Conservation (phyloP, 345 rosid genomes). For the Dovyalis caffra region DNA sequence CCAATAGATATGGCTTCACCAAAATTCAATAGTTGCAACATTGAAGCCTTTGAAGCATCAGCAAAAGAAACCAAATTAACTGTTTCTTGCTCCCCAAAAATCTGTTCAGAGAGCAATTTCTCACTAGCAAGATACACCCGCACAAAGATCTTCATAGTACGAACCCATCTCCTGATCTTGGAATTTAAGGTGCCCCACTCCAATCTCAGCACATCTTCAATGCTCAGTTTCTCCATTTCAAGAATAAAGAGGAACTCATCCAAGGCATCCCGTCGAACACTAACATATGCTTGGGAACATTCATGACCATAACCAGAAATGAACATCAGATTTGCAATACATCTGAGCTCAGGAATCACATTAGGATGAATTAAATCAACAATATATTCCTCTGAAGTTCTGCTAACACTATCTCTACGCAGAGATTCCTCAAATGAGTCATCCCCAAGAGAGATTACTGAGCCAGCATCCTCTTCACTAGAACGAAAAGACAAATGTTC, state of each 20-base stretch:
- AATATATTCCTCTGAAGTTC: constrained; percentile 48
- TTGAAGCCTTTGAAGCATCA: constrained; percentile 69
- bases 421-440: constrained; percentile 60
- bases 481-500: constrained; percentile 67
- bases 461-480: constrained; percentile 60
- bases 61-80: constrained; percentile 50
- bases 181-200: constrained; percentile 71
- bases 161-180: constrained; percentile 86
- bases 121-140: constrained; percentile 73
- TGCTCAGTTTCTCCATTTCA: constrained; percentile 80
- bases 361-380: constrained; percentile 71
- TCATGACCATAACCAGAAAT: constrained; percentile 62
- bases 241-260: constrained; percentile 72
- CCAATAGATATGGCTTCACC: constrained; percentile 84
- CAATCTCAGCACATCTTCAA: constrained; percentile 80
- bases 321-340: constrained; percentile 71
- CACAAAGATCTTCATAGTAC: constrained; percentile 61
- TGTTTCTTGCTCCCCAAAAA: constrained; percentile 52
- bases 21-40: constrained; percentile 76
- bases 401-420: constrained; percentile 52
- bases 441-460: constrained; percentile 53
- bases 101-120: constrained; percentile 58
- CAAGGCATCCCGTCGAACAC: constrained; percentile 64
- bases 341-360: constrained; percentile 59
- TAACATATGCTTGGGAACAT: constrained; percentile 66